Base-by-base conservation (phyloP, 2,329 filamentous ascomycete species). In the Cadophora sp. region DNA sequence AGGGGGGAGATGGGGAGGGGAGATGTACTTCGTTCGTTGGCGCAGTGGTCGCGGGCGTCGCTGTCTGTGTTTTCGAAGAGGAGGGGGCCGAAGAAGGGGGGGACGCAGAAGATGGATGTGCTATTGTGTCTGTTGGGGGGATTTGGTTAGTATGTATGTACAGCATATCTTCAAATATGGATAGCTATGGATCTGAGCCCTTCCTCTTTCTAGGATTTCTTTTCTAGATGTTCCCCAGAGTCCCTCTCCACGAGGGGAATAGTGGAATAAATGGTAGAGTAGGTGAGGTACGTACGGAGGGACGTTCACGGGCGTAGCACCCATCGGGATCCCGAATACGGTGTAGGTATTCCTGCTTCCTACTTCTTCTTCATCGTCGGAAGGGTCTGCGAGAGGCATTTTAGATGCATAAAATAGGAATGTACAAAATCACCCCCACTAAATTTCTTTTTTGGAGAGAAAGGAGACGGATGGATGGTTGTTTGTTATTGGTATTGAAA, bases 41-140 rank as follows among this genome's bases (percentile, higher is more conserved):
- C 84, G 41, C 85, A 82, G 66, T 86, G 82, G 71, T 86, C 84
- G 50, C 88, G 70, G 3, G 88, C 88, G 76, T 91, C 89, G 27
- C 87, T 90, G 67, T 87, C 83, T 62, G 81, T 81, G 72, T 92
- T 92, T 67, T 90, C 87, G 77, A 92, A 91, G 43, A 92, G 80
- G 4, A 91, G 80, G 0, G 87, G 82, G 22, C 87, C 79, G 24
- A 87, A 76, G 47, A 77, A 63, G 3, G 76, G 75, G 4, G 67
- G 66, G 9, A 71, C 50, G 58, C 68, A 74, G 68, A 76, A 76
- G 20, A 75, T 62, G 6, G 71, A 71, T 27, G 62, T 24, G n/a
- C 59, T 62, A 27, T 69, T 66, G 59, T 72, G 68, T 50, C 72
- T 72, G 51, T 72, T 51, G 30, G 22, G 24, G 30, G 22, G 24